Conservation (phyloP, 108 stramenopile genomes). For the Pseudonitzschia delicatissima region DNA sequence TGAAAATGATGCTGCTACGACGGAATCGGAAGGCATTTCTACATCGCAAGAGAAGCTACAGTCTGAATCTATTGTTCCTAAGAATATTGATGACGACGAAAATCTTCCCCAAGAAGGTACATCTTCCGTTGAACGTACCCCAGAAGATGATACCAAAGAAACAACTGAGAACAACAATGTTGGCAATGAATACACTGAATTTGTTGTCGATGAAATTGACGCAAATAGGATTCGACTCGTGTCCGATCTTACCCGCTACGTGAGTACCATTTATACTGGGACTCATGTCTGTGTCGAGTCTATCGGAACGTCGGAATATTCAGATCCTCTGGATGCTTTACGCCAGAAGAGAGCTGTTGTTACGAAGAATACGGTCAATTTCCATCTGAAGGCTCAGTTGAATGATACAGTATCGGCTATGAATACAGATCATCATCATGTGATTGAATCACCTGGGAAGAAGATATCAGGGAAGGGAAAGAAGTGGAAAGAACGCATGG, state of each 20-base stretch:
- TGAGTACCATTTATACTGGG: neutral
- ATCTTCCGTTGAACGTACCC: neutral
- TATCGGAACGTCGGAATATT: neutral
- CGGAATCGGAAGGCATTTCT: neutral
- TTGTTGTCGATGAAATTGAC: neutral
- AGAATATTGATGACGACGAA: neutral
- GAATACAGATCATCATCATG: conserved; percentile 15
- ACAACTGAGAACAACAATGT: neutral
- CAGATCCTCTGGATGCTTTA: neutral
- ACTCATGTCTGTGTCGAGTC: neutral
- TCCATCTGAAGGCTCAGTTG: conserved; percentile 1
- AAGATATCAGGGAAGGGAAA: conserved; percentile 1
- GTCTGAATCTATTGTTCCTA: no score
- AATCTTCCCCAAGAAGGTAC: neutral
- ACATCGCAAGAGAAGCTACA: neutral
- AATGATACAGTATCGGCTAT: conserved; percentile 3
- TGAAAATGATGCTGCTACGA: neutral
- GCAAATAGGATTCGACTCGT: neutral
- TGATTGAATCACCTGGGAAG: conserved; percentile 13
- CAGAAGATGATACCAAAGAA: neutral
- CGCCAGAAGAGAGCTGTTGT: neutral
- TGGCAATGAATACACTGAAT: neutral
- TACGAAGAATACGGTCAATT: neutral
- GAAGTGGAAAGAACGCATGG: conserved; percentile 13
- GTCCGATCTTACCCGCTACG: neutral